Evolutionary conservation across 2,329 filamentous ascomycete genomes (phyloP), one percentile per base, ranked within the genome.

Genomic region (Pseudocercospora crystallina): DNA sequence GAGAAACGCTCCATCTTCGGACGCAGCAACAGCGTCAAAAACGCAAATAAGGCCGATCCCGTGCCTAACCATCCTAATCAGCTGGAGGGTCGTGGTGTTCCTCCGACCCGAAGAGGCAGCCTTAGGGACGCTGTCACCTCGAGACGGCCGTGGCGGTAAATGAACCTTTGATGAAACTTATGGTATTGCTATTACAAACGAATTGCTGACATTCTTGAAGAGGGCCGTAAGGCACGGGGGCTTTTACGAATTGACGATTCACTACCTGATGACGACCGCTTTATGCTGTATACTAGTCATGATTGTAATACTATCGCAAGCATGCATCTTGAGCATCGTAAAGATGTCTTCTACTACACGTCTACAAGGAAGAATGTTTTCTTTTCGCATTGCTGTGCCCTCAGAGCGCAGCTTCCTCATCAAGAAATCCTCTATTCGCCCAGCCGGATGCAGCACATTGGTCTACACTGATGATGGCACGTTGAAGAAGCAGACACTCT

Each of bases 81-180:
- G 29, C 14, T 36, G 29, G 47, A 43, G 36, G 43, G 12, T 31
- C 42, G 46, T 43, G 46, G 15, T 15, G 51, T 29, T 31, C 40
- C 41, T 26, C 45, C 43, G 13, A 56, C 54, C 47, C 58, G 58
- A 14, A 50, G 55, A 47, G 58, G 58, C 51, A 60, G 58, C 49
- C 44, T 60, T 58, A 60, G 58, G 48, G 55, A 60, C 39, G 55
- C 47, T 47, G 53, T 58, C 47, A 49, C 47, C 40, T 45, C 53
- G 33, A 43, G 56, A 35, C 50, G 55, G 43, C 58, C 58, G 37
- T 60, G 58, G 58, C 53, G 58, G 40, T 56, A 50, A 46, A 49
- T 41, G 14, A 26, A 20, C 33, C 30, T 45, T 37, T 20, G 34
- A 14, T 43, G 30, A 26, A 20, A 13, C 37, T 35, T 34, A 31